A percentile compares a stretch with the other conserved stretches of the same genome.
These are phyloP conservation scores for Penicillium tannophilum DNA, from an alignment of 495 filamentous ascomycete genomes.

Conservation along the genomic window DNA sequence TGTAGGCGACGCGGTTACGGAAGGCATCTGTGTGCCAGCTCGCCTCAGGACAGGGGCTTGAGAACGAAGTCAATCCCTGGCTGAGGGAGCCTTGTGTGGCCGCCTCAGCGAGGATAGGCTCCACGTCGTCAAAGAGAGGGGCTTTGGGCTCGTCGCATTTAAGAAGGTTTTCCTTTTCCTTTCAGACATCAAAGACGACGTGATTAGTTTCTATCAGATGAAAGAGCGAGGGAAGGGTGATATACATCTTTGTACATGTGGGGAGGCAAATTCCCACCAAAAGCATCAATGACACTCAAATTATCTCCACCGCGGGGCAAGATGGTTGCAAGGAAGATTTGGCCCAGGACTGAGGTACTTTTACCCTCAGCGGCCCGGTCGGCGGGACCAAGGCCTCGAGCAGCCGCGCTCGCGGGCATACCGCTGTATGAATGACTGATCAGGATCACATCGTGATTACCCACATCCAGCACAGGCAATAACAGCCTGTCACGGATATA, in stretches of 20 bases:
- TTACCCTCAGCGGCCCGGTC: not conserved
- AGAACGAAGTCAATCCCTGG: not conserved
- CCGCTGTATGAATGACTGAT: conserved; percentile 2
- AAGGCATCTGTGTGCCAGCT: not conserved
- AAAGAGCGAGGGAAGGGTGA: not conserved
- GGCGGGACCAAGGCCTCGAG: not conserved
- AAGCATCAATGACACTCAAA: conserved; percentile 1
- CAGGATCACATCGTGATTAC: not conserved
- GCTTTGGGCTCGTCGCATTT: not conserved
- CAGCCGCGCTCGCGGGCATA: not conserved
- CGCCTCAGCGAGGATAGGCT: not conserved
- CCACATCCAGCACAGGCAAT: not conserved
- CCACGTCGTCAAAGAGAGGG: not conserved
- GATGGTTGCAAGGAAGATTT: not conserved
- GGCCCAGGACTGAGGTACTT: not conserved
- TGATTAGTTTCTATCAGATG: not conserved
- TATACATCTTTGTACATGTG: conserved; percentile 2
- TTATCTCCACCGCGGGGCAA: not conserved
- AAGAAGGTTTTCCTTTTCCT: conserved; percentile 1
- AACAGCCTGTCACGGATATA: not conserved
- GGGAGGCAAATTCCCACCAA: not conserved
- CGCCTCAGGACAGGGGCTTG: conserved; percentile 1
- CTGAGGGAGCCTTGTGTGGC: not conserved
- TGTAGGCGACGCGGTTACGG: not conserved
- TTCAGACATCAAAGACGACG: not conserved